phyloP scores from a whole-genome alignment of 2,329 filamentous ascomycete genomes.

The Beauveria varroae region DNA sequence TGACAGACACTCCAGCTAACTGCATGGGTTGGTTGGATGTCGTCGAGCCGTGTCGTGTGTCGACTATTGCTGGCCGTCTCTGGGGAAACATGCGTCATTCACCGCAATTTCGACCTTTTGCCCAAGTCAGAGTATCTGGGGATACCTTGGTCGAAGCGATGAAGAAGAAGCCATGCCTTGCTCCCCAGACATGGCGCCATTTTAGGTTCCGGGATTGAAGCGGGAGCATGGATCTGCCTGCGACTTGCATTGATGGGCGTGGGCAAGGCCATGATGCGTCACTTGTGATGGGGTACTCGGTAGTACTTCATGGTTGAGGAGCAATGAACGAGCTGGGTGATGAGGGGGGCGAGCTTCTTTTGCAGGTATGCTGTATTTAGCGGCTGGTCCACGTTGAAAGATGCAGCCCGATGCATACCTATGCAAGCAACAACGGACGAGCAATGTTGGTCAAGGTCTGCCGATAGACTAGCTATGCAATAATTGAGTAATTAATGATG shows the following conservation, averaged over 20 bases:
- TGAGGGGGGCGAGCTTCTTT: neutral
- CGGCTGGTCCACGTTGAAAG: constrained; percentile 4
- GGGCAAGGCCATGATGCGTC: neutral
- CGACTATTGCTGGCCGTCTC: neutral
- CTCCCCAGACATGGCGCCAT: constrained; percentile 7
- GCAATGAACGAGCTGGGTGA: neutral
- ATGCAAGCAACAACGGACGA: neutral
- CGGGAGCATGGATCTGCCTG: neutral
- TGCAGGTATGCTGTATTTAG: neutral
- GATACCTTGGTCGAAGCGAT: neutral
- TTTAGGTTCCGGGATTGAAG: neutral
- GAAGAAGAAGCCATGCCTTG: too few species aligned
- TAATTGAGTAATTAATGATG: too few species aligned
- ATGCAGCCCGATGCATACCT: constrained; percentile 5
- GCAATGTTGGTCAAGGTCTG: neutral
- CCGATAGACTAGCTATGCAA: too few species aligned
- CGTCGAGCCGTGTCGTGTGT: neutral
- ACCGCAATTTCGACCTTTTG: constrained; percentile 4
- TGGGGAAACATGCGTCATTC: constrained; percentile 9
- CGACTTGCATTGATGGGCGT: neutral
- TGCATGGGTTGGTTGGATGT: constrained; percentile 9
- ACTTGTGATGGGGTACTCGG: neutral
- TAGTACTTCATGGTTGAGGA: neutral
- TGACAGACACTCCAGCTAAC: neutral
- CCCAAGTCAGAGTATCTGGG: neutral